A percentile compares a stretch with the other conserved stretches of the same genome.
Conservation (phyloP, 805 yeast species). For the Nakazawaea ishiwadae region DNA sequence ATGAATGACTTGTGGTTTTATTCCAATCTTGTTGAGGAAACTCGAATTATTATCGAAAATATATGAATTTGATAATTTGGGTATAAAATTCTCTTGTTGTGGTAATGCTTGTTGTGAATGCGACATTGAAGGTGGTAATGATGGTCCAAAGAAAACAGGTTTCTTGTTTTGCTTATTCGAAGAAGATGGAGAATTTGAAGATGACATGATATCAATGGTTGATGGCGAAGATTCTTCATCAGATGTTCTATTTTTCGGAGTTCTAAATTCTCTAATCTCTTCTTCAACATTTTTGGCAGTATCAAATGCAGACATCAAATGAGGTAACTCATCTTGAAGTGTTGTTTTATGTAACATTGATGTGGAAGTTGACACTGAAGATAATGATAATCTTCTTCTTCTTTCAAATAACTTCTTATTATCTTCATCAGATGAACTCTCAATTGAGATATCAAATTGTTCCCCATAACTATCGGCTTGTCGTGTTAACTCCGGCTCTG, state of each 20-base stretch:
- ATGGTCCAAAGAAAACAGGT: constrained; percentile 9
- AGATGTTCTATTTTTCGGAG: not conserved
- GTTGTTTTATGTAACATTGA: constrained; percentile 45
- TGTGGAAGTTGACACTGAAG: constrained; percentile 25
- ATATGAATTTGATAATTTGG: constrained; percentile 2
- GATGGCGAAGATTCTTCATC: not conserved
- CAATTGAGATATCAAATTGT: not conserved
- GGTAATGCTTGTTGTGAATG: constrained; percentile 1
- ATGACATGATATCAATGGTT: not conserved
- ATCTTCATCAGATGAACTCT: constrained; percentile 6
- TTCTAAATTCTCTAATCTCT: constrained; percentile 29
- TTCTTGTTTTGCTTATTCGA: not conserved
- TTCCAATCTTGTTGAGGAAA: constrained; percentile 7
- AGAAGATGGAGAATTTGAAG: not conserved
- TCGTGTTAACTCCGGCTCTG: constrained; percentile 12
- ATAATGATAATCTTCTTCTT: constrained; percentile 8
- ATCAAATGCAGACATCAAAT: constrained; percentile 60
- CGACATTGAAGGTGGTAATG: constrained; percentile 3
- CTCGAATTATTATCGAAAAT: constrained; percentile 8
- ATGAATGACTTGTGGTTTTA: constrained; percentile 8
- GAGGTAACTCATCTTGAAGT: constrained; percentile 61
- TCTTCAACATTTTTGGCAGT: constrained; percentile 55
- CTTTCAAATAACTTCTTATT: not conserved
- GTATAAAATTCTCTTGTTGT: constrained; percentile 5
- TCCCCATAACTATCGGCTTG: constrained; percentile 9